A percentile compares a stretch with the other conserved stretches of the same genome.
Evolutionary conservation across 768 basidiomycete genomes (phyloP).

Genomic region (Phallus indusiatus): DNA sequence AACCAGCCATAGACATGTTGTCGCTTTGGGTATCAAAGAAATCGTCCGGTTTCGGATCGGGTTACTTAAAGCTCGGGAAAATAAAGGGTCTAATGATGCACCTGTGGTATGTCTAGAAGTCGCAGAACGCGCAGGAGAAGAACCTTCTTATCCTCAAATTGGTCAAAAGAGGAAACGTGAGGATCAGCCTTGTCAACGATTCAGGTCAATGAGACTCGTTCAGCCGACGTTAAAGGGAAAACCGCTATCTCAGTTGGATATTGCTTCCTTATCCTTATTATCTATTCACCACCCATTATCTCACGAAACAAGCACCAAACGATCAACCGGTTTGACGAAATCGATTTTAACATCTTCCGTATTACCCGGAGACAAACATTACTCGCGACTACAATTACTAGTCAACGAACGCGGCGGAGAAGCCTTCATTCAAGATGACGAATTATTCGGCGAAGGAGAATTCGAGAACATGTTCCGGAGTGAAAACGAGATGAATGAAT

Average conservation of each 20-base stretch:
- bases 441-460: conserved; percentile 62
- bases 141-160: neutral
- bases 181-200: neutral
- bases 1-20: conserved; percentile 1
- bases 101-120: neutral
- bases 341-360: conserved; percentile 1
- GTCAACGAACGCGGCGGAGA: conserved; percentile 48
- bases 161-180: conserved; percentile 2
- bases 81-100: conserved; percentile 21
- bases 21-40: conserved; percentile 47
- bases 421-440: conserved; percentile 51
- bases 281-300: conserved; percentile 1
- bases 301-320: neutral
- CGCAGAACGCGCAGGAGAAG: conserved; percentile 4
- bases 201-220: neutral
- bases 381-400: conserved; percentile 62
- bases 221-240: neutral
- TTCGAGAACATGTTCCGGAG: conserved; percentile 51
- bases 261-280: conserved; percentile 7
- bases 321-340: neutral
- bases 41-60: conserved; percentile 60
- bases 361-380: conserved; percentile 24
- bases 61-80: conserved; percentile 34
- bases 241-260: neutral
- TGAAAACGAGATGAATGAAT: conserved; percentile 39